phyloP scores from a whole-genome alignment of 2,329 filamentous ascomycete species.

The Berkeleyomyces rouxiae region DNA sequence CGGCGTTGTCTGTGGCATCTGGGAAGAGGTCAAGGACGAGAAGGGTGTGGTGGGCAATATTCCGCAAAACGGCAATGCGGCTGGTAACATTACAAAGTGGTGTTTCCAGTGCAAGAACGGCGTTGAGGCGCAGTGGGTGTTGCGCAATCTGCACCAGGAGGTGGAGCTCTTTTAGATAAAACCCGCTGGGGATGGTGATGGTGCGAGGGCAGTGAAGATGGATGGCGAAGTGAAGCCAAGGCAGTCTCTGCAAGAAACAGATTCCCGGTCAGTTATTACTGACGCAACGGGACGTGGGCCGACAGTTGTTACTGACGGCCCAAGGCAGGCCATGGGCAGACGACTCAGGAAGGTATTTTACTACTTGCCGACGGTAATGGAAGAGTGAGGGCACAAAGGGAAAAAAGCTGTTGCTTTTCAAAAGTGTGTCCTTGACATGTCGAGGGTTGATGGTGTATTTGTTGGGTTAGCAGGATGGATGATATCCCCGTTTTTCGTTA shows the following conservation, averaged over 20 bases:
- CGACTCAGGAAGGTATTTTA: background rate
- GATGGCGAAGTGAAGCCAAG: background rate
- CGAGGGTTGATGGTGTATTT: background rate
- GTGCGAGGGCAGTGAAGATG: background rate
- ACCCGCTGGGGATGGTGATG: background rate
- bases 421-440: background rate
- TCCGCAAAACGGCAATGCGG: conserved; percentile 33
- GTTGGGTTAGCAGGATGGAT: background rate
- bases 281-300: background rate
- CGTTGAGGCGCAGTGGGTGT: conserved; percentile 38
- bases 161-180: conserved; percentile 20
- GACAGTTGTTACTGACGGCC: background rate
- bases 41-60: conserved; percentile 37
- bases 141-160: conserved; percentile 39
- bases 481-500: background rate
- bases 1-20: conserved; percentile 78
- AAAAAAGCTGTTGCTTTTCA: conserved; percentile 2
- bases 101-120: conserved; percentile 43
- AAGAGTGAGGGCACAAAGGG: background rate
- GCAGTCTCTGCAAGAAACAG: background rate
- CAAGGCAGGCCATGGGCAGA: background rate
- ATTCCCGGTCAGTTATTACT: background rate
- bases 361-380: background rate
- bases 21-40: conserved; percentile 56
- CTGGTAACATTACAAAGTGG: conserved; percentile 44